Evolutionary conservation across 1,284 basidiomycete species (phyloP), one percentile per base, ranked within the genome.

Genomic region (Austroboletus niveus): DNA sequence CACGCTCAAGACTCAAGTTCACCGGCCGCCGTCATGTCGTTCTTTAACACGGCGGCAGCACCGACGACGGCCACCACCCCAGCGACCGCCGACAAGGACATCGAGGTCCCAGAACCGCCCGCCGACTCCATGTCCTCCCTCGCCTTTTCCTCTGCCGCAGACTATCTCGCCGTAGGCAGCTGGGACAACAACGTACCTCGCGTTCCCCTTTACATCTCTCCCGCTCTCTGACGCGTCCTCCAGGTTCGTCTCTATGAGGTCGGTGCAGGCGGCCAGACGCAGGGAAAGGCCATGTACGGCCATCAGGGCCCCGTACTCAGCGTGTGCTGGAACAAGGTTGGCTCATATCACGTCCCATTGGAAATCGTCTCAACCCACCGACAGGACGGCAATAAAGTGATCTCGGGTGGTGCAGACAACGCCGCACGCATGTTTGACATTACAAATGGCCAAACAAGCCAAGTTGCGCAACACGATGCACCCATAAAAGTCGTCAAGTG

Each of bases 391-490:
- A 83, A 78, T 59, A 89, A 89, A 66, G 73, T 92, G 29, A 77
- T 93, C 55, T 91, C 89, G 5, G 84, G 82, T 11, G 90, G 90
- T 51, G 86, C 85, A 31, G 91, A 94, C 74, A 92, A 92, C 63
- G 83, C 84, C 11, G 89, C 76, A 12, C 78, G 86, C 51, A 82
- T 89, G 77, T 92, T 83, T 67, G 92, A 94, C 66, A 74, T 91
- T 47, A 75, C 76, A 43, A 89, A 87, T 1, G 86, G 85, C 4
- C 83, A 87, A 58, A 64, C 80, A 3, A 70, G 72, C 36, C 84
- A 88, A 63, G 83, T 94, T 17, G 92, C 89, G 2, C 84, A 84
- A 52, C 92, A 94, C 60, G 87, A 91, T 57, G 87, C 82, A 40
- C 85, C 91, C 6, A 84, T 94, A 61, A 84, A 83, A 59, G 80